Evolutionary conservation across 345 rosid species (phyloP).

Genomic region (Microcos paniculata): DNA sequence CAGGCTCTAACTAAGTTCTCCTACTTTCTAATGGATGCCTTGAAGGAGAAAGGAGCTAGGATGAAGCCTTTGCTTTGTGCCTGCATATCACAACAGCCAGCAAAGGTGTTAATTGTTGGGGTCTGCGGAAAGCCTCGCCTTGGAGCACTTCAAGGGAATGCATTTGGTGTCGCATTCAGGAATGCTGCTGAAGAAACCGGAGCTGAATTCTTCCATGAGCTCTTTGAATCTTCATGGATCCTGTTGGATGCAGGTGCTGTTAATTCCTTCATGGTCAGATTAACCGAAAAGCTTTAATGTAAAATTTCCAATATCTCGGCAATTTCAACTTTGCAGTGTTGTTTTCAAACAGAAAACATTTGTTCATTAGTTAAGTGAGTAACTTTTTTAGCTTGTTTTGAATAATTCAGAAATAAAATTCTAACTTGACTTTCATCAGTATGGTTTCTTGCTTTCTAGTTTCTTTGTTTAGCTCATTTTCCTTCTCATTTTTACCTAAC

Average conservation of each 20-base stretch:
- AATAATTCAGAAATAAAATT: conserved; percentile 12
- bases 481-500: not conserved
- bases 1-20: conserved; percentile 95
- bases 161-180: conserved; percentile 84
- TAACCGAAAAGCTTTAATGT: conserved; percentile 79
- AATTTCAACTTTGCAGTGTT: conserved; percentile 5
- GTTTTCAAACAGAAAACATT: conserved; percentile 6
- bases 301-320: conserved; percentile 2
- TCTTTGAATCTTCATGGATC: conserved; percentile 98
- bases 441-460: not conserved
- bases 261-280: conserved; percentile 80
- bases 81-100: conserved; percentile 62
- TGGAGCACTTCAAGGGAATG: conserved; percentile 90
- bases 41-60: conserved; percentile 90
- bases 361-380: not conserved
- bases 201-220: conserved; percentile 87
- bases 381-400: conserved; percentile 13
- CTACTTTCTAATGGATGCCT: conserved; percentile 94
- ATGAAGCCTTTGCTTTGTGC: conserved; percentile 94
- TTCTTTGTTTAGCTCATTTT: not conserved
- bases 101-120: conserved; percentile 81
- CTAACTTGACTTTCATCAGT: not conserved
- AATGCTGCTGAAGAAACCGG: conserved; percentile 81
- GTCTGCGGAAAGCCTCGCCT: conserved; percentile 93
- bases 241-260: conserved; percentile 69